Percentiles rank a stretch among this genome's conserved stretches.
Conservation (phyloP, 768 basidiomycete species). For the Lactifluus echinatus region DNA sequence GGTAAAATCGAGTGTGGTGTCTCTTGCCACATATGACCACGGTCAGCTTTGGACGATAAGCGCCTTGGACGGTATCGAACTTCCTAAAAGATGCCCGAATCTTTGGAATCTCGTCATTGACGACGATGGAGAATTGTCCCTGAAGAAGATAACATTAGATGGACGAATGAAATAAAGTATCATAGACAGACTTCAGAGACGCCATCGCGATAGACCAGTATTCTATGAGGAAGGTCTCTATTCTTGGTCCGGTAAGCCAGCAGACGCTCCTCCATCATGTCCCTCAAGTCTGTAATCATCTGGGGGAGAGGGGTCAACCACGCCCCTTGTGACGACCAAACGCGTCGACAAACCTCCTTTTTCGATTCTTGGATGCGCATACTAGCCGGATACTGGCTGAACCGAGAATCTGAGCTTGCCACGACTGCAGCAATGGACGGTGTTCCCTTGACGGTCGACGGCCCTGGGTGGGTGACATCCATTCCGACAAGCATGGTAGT, state of each 20-base stretch:
- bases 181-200: slow-evolving; percentile 56
- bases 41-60: slow-evolving; percentile 40
- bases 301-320: slow-evolving; percentile 8
- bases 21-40: slow-evolving; percentile 51
- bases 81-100: slow-evolving; percentile 36
- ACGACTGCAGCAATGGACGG: slow-evolving; percentile 50
- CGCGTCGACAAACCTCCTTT: slow-evolving; percentile 51
- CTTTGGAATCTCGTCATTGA: slow-evolving; percentile 35
- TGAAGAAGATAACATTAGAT: slow-evolving; percentile 16
- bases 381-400: slow-evolving; percentile 43
- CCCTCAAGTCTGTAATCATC: slow-evolving; percentile 42
- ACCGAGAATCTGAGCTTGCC: slow-evolving; percentile 37
- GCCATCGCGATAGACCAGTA: slow-evolving; percentile 62
- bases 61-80: slow-evolving; percentile 30
- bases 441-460: slow-evolving; percentile 51
- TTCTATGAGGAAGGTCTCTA: slow-evolving; percentile 34
- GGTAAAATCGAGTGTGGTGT: slow-evolving; percentile 50
- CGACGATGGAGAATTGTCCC: slow-evolving; percentile 43
- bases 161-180: neutral
- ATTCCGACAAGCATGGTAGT: slow-evolving; percentile 50
- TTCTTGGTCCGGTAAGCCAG: slow-evolving; percentile 32
- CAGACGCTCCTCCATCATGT: slow-evolving; percentile 43
- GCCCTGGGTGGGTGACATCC: slow-evolving; percentile 74
- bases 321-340: neutral
- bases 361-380: slow-evolving; percentile 45